Evolutionary conservation across 441 rosid species (phyloP).

Genomic region (Biscutella laevigata): DNA sequence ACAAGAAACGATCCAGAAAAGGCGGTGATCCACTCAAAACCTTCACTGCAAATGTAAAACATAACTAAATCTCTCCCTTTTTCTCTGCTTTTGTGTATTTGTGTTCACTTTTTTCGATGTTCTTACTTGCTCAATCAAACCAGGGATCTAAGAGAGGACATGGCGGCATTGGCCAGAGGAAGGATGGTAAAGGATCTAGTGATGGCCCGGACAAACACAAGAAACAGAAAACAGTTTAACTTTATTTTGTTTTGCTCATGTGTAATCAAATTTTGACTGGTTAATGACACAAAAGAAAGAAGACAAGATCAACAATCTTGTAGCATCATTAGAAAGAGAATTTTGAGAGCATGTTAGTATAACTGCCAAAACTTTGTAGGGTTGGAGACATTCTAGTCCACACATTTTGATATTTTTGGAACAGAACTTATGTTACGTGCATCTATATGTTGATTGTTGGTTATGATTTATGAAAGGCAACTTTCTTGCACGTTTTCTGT

Average conservation of each 20-base stretch:
- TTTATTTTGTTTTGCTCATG: background rate
- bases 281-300: constrained; percentile 2
- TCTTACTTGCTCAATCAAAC: constrained; percentile 1
- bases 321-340: background rate
- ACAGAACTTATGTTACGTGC: background rate
- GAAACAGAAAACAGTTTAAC: constrained; percentile 22
- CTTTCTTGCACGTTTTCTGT: background rate
- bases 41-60: constrained; percentile 50
- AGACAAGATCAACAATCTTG: background rate
- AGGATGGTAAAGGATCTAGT: constrained; percentile 17
- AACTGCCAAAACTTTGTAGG: background rate
- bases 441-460: background rate
- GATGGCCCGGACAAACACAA: constrained; percentile 15
- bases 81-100: background rate
- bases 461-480: background rate
- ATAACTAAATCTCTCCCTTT: background rate
- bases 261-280: constrained; percentile 21
- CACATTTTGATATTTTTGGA: background rate
- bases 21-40: constrained; percentile 65
- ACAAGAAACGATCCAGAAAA: constrained; percentile 45
- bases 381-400: background rate
- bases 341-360: background rate
- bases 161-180: constrained; percentile 16
- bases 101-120: background rate
- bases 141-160: constrained; percentile 25